phyloP scores from a whole-genome alignment of 441 rosid genomes.

The Erysimum pusillum region DNA sequence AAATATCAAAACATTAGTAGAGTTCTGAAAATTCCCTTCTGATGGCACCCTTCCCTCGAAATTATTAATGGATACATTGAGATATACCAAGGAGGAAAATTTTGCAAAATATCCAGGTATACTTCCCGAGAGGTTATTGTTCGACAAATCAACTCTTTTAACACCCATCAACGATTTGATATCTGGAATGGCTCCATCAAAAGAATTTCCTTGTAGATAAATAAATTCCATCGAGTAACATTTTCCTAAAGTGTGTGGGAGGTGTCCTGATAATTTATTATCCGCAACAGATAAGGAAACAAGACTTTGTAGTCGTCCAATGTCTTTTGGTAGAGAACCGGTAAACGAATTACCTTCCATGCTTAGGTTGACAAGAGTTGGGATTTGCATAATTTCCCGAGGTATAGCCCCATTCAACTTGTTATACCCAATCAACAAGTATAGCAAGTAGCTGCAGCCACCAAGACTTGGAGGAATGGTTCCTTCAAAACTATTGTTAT shows the following conservation, averaged over 20 bases:
- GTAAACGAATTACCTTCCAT: background rate
- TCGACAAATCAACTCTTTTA: background rate
- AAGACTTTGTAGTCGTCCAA: background rate
- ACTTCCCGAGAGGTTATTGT: background rate
- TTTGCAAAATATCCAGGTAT: slow-evolving; percentile 1
- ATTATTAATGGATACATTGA: slow-evolving; percentile 30
- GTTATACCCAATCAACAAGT: background rate
- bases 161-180: background rate
- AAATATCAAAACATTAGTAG: background rate
- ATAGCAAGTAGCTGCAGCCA: background rate
- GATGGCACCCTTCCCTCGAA: slow-evolving; percentile 19
- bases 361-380: background rate
- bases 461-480: slow-evolving; percentile 26
- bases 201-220: background rate
- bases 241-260: background rate
- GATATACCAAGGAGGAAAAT: slow-evolving; percentile 13
- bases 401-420: slow-evolving; percentile 23
- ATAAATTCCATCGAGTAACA: background rate
- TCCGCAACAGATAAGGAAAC: background rate
- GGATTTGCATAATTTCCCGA: background rate
- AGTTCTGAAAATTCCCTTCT: slow-evolving; percentile 15
- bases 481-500: slow-evolving; percentile 23
- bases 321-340: background rate
- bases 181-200: background rate
- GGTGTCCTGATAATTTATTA: background rate